Evolutionary conservation across 495 filamentous ascomycete genomes (phyloP), one percentile per base, ranked within the genome.

Genomic region (Penicillium dipodomyicola): DNA sequence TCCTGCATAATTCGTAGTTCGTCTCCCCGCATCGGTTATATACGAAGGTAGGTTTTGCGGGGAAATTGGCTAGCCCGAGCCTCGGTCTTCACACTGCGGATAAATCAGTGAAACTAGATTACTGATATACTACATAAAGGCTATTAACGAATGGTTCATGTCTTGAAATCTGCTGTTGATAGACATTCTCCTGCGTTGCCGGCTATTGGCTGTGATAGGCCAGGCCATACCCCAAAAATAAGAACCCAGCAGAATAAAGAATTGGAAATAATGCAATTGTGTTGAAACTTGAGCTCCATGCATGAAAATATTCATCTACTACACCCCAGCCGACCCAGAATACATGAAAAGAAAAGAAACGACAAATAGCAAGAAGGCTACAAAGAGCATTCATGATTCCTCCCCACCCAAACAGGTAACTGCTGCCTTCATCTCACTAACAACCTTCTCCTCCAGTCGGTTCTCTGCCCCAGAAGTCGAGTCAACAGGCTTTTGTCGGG

Each of bases 361-460:
- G 33, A 29, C 43, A 49, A 57, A 53, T 48, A 43, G 19, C 35
- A 59, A 17, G 54, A 63, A 58, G 55, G 58, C 62, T 56, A 63
- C 42, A 53, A 56, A 41, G 49, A 33, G 49, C 43, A 63, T 65
- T 68, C 62, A 71, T 72, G 60, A 73, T 23, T 73, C 71, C 62
- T 77, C 74, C 44, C 70, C 69, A 3, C 69, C 62, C 27, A 80
- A 42, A 63, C 75, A 79, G 22, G 69, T 60, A 51, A 77, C 35
- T n/a, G 72, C 61, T 1, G 72, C 70, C 47, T 67, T 72, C 65
- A 95, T 70, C 70, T 91, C 84, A 46, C 61, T 71, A 17, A 91
- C 77, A 15, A 88, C 78, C 73, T 83, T 87, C 76, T 90, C 87
- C 71, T 93, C 90, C 52, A 94, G 71, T 59, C 76, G 73, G 62